Percentiles rank a stretch among this genome's conserved stretches.
These are phyloP conservation scores for Serendipita sp. DNA, from an alignment of 768 basidiomycete genomes.

Conservation along the genomic window DNA sequence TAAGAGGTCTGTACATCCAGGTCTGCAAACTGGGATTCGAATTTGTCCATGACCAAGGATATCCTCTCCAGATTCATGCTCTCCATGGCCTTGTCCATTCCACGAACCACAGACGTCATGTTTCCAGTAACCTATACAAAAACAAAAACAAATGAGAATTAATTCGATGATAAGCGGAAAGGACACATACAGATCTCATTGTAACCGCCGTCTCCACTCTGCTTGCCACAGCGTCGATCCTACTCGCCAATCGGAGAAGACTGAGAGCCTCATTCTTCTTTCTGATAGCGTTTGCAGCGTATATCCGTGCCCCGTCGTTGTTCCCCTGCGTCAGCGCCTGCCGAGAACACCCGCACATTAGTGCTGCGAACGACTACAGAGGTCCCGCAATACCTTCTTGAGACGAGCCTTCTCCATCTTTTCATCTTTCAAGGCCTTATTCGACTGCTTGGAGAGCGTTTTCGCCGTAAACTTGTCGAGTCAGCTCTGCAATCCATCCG, in stretches of 20 bases:
- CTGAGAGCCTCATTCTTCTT: slow-evolving; percentile 95
- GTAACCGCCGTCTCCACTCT: slow-evolving; percentile 97
- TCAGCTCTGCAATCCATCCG: neutral
- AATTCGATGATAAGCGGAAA: neutral
- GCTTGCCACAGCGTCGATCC: slow-evolving; percentile 93
- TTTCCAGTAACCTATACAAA: slow-evolving; percentile 67
- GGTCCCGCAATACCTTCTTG: slow-evolving; percentile 57
- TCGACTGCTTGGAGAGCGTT: slow-evolving; percentile 83
- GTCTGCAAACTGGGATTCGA: slow-evolving; percentile 90
- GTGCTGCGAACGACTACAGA: neutral
- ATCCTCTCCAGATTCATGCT: slow-evolving; percentile 98
- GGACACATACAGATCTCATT: slow-evolving; percentile 41
- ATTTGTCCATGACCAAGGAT: slow-evolving; percentile 97
- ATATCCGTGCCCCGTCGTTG: slow-evolving; percentile 92
- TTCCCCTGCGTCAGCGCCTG: slow-evolving; percentile 96
- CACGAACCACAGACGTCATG: slow-evolving; percentile 91
- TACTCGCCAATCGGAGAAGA: slow-evolving; percentile 72
- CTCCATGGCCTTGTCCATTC: slow-evolving; percentile 99
- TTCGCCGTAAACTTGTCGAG: slow-evolving; percentile 84
- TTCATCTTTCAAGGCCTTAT: slow-evolving; percentile 97
- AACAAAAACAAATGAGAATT: neutral
- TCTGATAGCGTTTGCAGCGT: slow-evolving; percentile 93
- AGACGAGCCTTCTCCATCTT: slow-evolving; percentile 69
- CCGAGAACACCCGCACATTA: neutral
- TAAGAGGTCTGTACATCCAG: slow-evolving; percentile 95